A percentile compares a stretch with the other conserved stretches of the same genome.
Conservation (phyloP, 139 green algal species). For the Monoraphidium neglectum region DNA sequence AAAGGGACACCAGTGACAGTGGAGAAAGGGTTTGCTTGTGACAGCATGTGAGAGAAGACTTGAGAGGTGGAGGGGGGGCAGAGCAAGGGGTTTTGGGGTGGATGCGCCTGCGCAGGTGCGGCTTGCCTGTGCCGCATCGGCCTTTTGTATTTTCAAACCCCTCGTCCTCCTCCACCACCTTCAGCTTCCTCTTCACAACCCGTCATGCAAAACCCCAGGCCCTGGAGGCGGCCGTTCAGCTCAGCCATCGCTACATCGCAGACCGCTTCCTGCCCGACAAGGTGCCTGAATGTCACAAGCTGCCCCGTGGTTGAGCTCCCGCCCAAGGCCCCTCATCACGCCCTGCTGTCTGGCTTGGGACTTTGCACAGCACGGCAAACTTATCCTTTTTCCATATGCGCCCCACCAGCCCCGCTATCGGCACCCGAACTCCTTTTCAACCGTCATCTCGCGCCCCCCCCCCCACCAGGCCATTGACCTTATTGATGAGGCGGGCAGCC, state of each 20-base stretch:
- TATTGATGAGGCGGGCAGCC: conserved; percentile 95
- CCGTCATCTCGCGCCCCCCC: not conserved
- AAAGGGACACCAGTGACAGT: too few species aligned
- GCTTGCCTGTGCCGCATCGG: too few species aligned
- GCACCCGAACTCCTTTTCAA: not conserved
- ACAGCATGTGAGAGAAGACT: too few species aligned
- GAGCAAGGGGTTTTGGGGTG: too few species aligned
- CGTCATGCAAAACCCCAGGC: conserved; percentile 23
- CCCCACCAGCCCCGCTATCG: not conserved
- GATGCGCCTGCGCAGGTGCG: too few species aligned
- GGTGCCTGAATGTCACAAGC: conserved; percentile 18
- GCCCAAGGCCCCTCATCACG: not conserved
- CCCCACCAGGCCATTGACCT: conserved; percentile 87
- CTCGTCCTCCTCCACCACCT: too few species aligned
- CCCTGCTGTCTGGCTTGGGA: not conserved
- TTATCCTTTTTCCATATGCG: not conserved
- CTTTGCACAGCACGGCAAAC: not conserved
- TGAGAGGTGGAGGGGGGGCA: too few species aligned
- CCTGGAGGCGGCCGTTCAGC: conserved; percentile 53
- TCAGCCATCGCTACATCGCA: conserved; percentile 61
- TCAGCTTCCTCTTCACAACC: not conserved
- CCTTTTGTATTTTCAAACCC: too few species aligned
- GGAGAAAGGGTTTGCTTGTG: too few species aligned
- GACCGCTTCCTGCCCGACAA: conserved; percentile 96
- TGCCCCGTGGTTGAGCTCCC: too few species aligned